Base-by-base conservation (phyloP, 352 stramenopile species). In the Pythium monospermum region DNA sequence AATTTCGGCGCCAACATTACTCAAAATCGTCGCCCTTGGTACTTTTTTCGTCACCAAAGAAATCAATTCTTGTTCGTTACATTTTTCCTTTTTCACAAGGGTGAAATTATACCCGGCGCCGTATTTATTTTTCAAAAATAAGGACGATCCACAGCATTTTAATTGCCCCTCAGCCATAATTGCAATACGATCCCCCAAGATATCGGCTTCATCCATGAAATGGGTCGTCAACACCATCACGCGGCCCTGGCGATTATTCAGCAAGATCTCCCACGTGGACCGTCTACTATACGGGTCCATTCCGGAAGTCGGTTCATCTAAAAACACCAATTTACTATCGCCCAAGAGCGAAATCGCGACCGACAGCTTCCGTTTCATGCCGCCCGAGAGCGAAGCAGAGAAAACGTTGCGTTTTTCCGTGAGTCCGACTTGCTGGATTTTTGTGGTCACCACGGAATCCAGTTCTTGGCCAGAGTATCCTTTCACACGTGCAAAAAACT, bases 251-350 rank as follows among this genome's bases (percentile, higher is more conserved):
- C 73, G 57, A 39, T 70, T 74, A 55, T 67, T 61, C 37, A 76
- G 55, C 6, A 85, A 58, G 12, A 95, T 65, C 27, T 92, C 60
- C 88, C 88, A 97, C 59, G 98, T 79, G 53, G 97, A 97, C 19
- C 94, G 73, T 36, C 95, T 73, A 46, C 61, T 84, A 64, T 96
- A 98, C 16, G 94, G 91, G 50, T 99, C 95, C 89, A 98, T 97
- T 6, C 94, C 92, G 31, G 57, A 83, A 6, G 91, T 98, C 4
- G 91, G 92, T 52, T 98, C 87, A 52, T 97, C 85, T 43, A 96
- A 59, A 28, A 94, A 85, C 40, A 89, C 71, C 15, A 94, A 37
- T 49, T 59, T 69, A 87, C 69, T 90, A 61, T 91, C 55, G 58
- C 69, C 87, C 27, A 97, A 64, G 19, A 96, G 63, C n/a, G 76